Base-by-base conservation (phyloP, 1,284 basidiomycete species). In the Rhodotorula sp. region DNA sequence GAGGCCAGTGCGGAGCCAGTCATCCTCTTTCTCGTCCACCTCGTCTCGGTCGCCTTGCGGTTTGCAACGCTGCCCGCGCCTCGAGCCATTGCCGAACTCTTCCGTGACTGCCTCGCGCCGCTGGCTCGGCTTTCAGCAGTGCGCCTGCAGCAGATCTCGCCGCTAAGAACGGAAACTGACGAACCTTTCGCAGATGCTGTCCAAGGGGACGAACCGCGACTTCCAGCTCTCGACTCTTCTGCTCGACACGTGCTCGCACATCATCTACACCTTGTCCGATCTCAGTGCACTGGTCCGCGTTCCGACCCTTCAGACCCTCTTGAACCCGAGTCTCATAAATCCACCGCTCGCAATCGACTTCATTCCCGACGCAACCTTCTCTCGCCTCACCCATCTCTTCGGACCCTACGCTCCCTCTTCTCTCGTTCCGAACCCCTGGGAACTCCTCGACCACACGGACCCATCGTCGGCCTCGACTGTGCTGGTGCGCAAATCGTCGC, bases 361-460 rank as follows among this genome's bases (percentile, higher is more conserved):
- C 40, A 30, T 70, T 9, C 65, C 70, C 13, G 63, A 74, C 52
- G 26, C 63, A 34, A 68, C 58, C 26, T 59, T 70, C 11, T 55
- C 59, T 18, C 67, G 73, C 22, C 68, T 74, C 15, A 61, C 48
- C 2, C 68, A 62, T 7, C 65, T 74, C 30, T 72, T 74, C 59
- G 73, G 70, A 11, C 40, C 54, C 2, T 53, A 40, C 30, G 24
- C 46, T 4, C 67, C 67, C 0, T 10, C 70, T 2, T 47, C 53
- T 4, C 37, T 54, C 10, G 59, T 69, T 10, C 56, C 62, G 4
- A 74, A 74, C 26, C 70, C 73, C 1, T 74, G 73, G 73, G 73
- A 74, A 26, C 61, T 74, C 15, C 60, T 74, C 54, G 73, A 72
- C 28, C 64, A 72, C 51, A 56, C 68, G 44, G 73, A 74, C n/a